These are phyloP conservation scores for Backusella tarrabulga DNA, from an alignment of 192 early-diverging fungal genomes.

Conservation along the genomic window DNA sequence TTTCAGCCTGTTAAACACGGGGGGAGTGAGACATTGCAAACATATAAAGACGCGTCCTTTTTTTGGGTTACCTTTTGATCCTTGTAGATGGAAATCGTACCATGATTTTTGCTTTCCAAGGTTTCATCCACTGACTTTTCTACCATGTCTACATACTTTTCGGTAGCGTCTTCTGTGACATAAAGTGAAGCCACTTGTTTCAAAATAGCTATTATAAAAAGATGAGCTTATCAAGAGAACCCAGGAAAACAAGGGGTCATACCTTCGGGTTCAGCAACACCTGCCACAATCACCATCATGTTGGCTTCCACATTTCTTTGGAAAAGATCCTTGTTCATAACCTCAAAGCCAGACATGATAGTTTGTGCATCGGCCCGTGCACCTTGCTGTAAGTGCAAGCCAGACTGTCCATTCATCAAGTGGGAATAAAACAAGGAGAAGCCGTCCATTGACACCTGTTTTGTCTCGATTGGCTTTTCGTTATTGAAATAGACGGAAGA, in stretches of 20 bases:
- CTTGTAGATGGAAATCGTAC: neutral
- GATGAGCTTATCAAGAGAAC: neutral
- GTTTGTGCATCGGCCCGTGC: neutral
- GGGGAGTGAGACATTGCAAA: neutral
- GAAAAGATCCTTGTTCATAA: neutral
- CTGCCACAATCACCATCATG: constrained; percentile 21
- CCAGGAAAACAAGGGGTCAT: neutral
- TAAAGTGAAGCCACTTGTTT: neutral
- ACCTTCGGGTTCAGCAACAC: constrained; percentile 21
- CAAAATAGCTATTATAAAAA: neutral
- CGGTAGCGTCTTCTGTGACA: neutral
- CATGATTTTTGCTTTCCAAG: neutral
- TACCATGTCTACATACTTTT: neutral
- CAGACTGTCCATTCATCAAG: constrained; percentile 22
- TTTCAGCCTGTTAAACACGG: neutral
- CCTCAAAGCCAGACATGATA: neutral
- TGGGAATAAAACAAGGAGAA: constrained; percentile 25
- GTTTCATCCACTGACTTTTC: neutral
- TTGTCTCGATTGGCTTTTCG: constrained; percentile 5
- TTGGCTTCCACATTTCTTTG: constrained; percentile 12
- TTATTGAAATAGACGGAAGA: constrained; percentile 22
- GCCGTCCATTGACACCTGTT: constrained; percentile 16
- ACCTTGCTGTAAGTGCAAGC: constrained; percentile 12
- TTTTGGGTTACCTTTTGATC: neutral
- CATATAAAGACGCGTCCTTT: neutral